Percentiles rank a stretch among this genome's conserved stretches.
These are phyloP conservation scores for Xerocomellus dryophilus DNA, from an alignment of 768 basidiomycete genomes.

Conservation along the genomic window DNA sequence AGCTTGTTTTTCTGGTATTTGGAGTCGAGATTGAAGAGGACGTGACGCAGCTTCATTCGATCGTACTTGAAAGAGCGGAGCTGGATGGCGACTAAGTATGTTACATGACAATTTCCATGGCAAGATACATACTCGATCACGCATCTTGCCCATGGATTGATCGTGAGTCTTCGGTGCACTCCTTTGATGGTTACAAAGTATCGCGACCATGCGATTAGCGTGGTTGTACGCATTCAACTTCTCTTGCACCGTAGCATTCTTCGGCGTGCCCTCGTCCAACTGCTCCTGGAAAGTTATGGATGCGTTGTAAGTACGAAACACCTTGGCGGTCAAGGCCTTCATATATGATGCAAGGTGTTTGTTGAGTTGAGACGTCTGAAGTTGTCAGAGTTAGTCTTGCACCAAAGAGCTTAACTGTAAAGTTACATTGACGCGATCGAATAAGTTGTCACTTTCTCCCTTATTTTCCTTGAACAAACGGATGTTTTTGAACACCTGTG, in stretches of 20 bases:
- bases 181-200: conserved; percentile 98
- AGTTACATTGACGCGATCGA: conserved; percentile 87
- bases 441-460: conserved; percentile 80
- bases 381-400: conserved; percentile 17
- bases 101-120: not conserved
- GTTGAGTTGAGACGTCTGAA: conserved; percentile 79
- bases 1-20: conserved; percentile 80
- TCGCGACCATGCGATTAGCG: conserved; percentile 95
- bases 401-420: not conserved
- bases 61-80: conserved; percentile 90
- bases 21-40: conserved; percentile 71
- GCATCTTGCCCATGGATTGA: conserved; percentile 92
- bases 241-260: conserved; percentile 80
- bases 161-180: conserved; percentile 90
- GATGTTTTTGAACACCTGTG: conserved; percentile 97
- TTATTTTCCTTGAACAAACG: conserved; percentile 96
- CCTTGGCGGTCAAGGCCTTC: conserved; percentile 98
- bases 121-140: conserved; percentile 65
- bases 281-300: conserved; percentile 94
- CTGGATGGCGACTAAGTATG: conserved; percentile 40
- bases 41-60: conserved; percentile 93
- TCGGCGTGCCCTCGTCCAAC: conserved; percentile 69
- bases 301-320: conserved; percentile 99
- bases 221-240: conserved; percentile 97
- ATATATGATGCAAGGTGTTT: conserved; percentile 91